Evolutionary conservation across 306 rosid genomes (phyloP).

Genomic region (Cucumis melo): DNA sequence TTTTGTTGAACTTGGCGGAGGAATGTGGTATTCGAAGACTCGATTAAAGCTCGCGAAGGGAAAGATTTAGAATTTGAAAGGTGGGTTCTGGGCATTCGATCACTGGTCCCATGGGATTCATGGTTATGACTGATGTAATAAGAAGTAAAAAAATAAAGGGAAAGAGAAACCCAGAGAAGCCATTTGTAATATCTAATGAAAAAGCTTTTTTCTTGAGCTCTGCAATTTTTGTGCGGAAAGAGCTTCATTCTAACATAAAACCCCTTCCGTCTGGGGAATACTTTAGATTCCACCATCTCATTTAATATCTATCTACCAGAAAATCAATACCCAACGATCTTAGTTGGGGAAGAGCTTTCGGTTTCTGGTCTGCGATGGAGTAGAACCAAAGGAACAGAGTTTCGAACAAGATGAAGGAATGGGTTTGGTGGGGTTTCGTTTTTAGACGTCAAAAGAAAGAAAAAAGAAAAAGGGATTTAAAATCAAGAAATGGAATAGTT

Average conservation of each 20-base stretch:
- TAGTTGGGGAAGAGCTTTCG: conserved; percentile 50
- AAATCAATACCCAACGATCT: not conserved
- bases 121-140: conserved; percentile 41
- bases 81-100: conserved; percentile 19
- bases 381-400: conserved; percentile 40
- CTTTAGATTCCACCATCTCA: conserved; percentile 35
- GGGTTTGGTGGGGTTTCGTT: conserved; percentile 48
- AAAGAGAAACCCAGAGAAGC: conserved; percentile 68
- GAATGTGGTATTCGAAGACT: conserved; percentile 18
- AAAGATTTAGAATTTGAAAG: conserved; percentile 19
- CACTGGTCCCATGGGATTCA: not conserved
- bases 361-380: conserved; percentile 46
- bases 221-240: conserved; percentile 36
- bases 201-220: conserved; percentile 41
- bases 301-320: conserved; percentile 14
- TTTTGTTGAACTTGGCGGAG: not conserved
- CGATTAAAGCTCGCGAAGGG: conserved; percentile 38
- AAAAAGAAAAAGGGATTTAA: not conserved
- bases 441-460: conserved; percentile 3
- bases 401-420: conserved; percentile 6
- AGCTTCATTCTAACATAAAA: conserved; percentile 75
- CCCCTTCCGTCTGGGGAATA: conserved; percentile 29
- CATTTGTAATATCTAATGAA: conserved; percentile 53
- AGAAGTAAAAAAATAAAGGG: conserved; percentile 64
- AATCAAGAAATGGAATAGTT: not conserved